A percentile compares a stretch with the other conserved stretches of the same genome.
phyloP scores from a whole-genome alignment of 805 yeast genomes.

The Priceomyces haplophilus region DNA sequence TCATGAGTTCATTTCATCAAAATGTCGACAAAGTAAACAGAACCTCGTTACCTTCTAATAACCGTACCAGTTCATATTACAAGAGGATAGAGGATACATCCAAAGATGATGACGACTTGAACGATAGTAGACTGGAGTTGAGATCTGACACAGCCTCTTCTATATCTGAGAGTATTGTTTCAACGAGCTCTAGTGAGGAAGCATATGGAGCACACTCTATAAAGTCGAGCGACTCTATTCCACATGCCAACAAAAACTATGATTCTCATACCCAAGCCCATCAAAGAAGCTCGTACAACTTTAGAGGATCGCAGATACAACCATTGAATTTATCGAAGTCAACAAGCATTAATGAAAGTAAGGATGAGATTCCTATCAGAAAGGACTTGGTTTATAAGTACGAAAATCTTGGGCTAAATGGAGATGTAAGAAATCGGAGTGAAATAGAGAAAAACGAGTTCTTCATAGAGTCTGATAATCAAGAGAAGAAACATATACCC shows the following conservation, averaged over 20 bases:
- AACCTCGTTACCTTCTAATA: slow-evolving; percentile 1
- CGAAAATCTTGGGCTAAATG: slow-evolving; percentile 10
- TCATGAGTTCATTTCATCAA: slow-evolving; percentile 37
- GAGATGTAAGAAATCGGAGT: slow-evolving; percentile 7
- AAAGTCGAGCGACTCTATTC: neutral
- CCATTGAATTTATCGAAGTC: slow-evolving; percentile 17
- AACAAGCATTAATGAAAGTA: slow-evolving; percentile 11
- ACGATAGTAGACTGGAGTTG: neutral
- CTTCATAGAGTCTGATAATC: slow-evolving; percentile 12
- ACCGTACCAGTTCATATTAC: slow-evolving; percentile 18
- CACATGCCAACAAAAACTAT: slow-evolving; percentile 1
- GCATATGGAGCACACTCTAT: neutral
- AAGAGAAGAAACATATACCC: neutral
- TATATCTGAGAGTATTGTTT: slow-evolving; percentile 21
- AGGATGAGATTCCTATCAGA: slow-evolving; percentile 23
- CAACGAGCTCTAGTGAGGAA: slow-evolving; percentile 20
- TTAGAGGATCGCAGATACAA: slow-evolving; percentile 17
- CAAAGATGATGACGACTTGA: slow-evolving; percentile 12
- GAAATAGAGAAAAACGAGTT: slow-evolving; percentile 18
- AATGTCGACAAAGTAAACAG: slow-evolving; percentile 31
- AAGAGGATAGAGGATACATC: slow-evolving; percentile 26
- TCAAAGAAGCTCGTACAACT: slow-evolving; percentile 9
- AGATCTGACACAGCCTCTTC: neutral
- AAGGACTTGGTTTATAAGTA: slow-evolving; percentile 24
- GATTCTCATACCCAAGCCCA: slow-evolving; percentile 2